A percentile compares a stretch with the other conserved stretches of the same genome.
These are phyloP conservation scores for Zygotorulaspora sp. DNA, from an alignment of 805 yeast genomes.

Conservation along the genomic window DNA sequence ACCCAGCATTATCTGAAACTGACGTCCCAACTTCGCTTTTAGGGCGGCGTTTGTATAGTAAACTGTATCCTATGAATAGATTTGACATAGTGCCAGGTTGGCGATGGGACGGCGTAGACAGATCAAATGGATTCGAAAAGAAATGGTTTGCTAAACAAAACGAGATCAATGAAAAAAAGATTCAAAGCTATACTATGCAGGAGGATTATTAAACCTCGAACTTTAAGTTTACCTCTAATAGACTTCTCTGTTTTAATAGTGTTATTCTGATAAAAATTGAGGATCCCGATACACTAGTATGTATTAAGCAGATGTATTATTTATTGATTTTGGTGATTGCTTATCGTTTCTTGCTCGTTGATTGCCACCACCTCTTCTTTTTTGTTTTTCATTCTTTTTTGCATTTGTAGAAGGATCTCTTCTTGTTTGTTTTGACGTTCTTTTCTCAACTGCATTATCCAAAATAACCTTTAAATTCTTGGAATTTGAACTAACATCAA, in stretches of 20 bases:
- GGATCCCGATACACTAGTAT: too few relatives aligned
- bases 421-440: too few relatives aligned
- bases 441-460: background rate
- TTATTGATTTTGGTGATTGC: too few relatives aligned
- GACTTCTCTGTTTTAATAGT: too few relatives aligned
- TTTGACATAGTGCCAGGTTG: conserved; percentile 73
- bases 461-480: background rate
- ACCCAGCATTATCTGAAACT: conserved; percentile 20
- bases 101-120: conserved; percentile 88
- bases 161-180: conserved; percentile 35
- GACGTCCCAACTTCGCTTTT: conserved; percentile 19
- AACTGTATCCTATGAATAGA: conserved; percentile 56
- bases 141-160: conserved; percentile 47
- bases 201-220: conserved; percentile 34
- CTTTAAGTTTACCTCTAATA: conserved; percentile 5
- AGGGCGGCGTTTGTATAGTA: conserved; percentile 53
- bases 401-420: background rate
- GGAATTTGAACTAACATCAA: conserved; percentile 2
- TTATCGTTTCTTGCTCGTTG: background rate
- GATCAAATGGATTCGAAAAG: conserved; percentile 83
- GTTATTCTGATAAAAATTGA: too few relatives aligned
- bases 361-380: background rate
- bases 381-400: background rate
- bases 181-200: conserved; percentile 35
- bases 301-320: too few relatives aligned